These are phyloP conservation scores for Phytophthora sp. DNA, from an alignment of 352 stramenopile genomes.

Conservation along the genomic window DNA sequence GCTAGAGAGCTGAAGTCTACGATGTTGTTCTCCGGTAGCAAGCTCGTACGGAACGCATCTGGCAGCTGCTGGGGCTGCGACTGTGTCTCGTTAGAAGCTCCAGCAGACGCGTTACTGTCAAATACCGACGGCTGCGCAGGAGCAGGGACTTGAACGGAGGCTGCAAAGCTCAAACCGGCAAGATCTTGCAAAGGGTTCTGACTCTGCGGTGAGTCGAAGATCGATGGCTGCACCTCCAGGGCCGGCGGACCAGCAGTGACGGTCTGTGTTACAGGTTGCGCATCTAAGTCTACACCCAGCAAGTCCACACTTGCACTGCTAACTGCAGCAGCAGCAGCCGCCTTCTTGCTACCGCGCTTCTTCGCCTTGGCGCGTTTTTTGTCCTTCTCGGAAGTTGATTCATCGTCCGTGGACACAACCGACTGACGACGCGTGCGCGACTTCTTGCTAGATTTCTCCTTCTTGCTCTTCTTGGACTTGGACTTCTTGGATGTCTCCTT, in stretches of 20 bases:
- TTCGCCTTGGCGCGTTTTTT: conserved; percentile 43
- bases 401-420: conserved; percentile 48
- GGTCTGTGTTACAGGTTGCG: conserved; percentile 12
- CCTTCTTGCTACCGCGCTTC: conserved; percentile 35
- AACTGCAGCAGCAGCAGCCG: conserved; percentile 1
- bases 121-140: conserved; percentile 14
- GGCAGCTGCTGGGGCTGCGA: conserved; percentile 20
- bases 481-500: conserved; percentile 25
- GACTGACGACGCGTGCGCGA: conserved; percentile 41
- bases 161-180: conserved; percentile 55
- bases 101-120: conserved; percentile 2
- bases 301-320: conserved; percentile 50
- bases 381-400: conserved; percentile 45
- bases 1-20: conserved; percentile 62
- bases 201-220: conserved; percentile 46
- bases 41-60: conserved; percentile 48
- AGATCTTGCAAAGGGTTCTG: conserved; percentile 60
- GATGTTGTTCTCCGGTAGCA: conserved; percentile 74
- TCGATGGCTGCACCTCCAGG: conserved; percentile 36
- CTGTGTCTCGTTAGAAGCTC: conserved; percentile 3
- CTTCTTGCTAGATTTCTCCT: conserved; percentile 39
- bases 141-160: conserved; percentile 21
- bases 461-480: conserved; percentile 39
- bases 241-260: conserved; percentile 10
- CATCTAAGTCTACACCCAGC: conserved; percentile 56